Percentiles rank a stretch among this genome's conserved stretches.
Conservation (phyloP, 306 rosid species). For the Adenanthera pavonina region DNA sequence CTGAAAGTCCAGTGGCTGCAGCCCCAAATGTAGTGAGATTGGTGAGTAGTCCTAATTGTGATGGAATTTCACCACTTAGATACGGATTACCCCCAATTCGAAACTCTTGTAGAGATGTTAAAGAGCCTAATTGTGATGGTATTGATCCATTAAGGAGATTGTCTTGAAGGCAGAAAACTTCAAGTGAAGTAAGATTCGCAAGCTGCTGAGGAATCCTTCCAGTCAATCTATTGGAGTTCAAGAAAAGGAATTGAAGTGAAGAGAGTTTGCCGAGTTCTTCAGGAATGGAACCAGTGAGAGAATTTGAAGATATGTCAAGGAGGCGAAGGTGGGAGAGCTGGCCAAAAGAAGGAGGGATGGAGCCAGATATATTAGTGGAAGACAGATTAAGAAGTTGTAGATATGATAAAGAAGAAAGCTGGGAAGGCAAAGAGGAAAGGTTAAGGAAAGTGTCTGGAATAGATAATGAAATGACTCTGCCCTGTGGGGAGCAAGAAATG, state of each 20-base stretch:
- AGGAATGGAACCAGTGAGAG: conserved; percentile 79
- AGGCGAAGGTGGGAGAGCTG: conserved; percentile 71
- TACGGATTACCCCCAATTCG: conserved; percentile 90
- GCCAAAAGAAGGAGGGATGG: conserved; percentile 82
- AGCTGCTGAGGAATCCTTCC: conserved; percentile 70
- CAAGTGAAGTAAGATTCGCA: conserved; percentile 70
- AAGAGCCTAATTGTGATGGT: conserved; percentile 81
- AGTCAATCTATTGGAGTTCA: conserved; percentile 72
- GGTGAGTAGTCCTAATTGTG: conserved; percentile 71
- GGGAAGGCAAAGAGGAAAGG: conserved; percentile 72
- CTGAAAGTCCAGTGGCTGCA: conserved; percentile 92
- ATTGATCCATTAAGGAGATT: conserved; percentile 82
- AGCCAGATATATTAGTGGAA: conserved; percentile 83
- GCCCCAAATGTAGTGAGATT: conserved; percentile 94
- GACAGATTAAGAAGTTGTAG: conserved; percentile 94
- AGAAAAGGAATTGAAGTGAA: conserved; percentile 78
- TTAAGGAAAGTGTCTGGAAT: conserved; percentile 81
- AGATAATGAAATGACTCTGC: conserved; percentile 82
- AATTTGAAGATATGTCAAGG: conserved; percentile 89
- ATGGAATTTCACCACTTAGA: conserved; percentile 78
- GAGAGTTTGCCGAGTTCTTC: conserved; percentile 69
- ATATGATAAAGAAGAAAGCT: conserved; percentile 76
- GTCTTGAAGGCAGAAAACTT: conserved; percentile 81
- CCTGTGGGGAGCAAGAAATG: conserved; percentile 82
- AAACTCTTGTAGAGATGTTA: conserved; percentile 81